A percentile compares a stretch with the other conserved stretches of the same genome.
Conservation (phyloP, 2,329 filamentous ascomycete genomes). For the Hymenoscyphus occultus region DNA sequence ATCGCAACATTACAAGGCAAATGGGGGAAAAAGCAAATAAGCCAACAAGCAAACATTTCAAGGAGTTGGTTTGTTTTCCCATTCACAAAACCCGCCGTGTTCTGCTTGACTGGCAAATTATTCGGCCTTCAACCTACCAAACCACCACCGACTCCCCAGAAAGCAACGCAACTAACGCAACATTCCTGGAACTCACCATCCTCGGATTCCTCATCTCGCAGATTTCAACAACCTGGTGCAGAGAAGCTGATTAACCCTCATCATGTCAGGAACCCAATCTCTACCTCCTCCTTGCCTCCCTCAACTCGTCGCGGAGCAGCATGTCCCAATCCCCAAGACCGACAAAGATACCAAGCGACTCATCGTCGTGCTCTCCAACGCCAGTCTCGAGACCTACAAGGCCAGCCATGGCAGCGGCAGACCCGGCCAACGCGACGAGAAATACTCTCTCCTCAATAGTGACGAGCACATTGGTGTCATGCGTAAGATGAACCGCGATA, state of each 20-base stretch:
- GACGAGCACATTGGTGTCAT: constrained; percentile 99
- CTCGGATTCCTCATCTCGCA: not conserved
- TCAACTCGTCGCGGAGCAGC: constrained; percentile 89
- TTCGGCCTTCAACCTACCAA: not conserved
- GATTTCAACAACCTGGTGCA: constrained; percentile 1
- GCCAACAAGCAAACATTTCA: no score
- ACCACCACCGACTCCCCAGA: not conserved
- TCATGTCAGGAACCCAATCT: constrained; percentile 77
- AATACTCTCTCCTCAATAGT: constrained; percentile 96
- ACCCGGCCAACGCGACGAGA: constrained; percentile 69
- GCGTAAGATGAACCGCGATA: constrained; percentile 99
- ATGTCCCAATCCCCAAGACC: constrained; percentile 73
- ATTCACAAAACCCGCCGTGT: not conserved
- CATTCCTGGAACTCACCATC: not conserved
- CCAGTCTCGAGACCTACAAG: constrained; percentile 96
- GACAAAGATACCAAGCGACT: constrained; percentile 91
- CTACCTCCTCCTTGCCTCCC: constrained; percentile 88
- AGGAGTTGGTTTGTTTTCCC: not conserved
- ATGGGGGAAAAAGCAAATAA: no score
- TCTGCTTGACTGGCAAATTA: not conserved
- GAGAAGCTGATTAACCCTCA: constrained; percentile 25
- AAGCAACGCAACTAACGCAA: not conserved
- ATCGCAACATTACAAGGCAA: not conserved
- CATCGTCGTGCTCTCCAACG: constrained; percentile 95
- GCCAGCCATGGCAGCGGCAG: constrained; percentile 70